Evolutionary conservation across 208 protist species (phyloP), one percentile per base, ranked within the genome.

Genomic region (Trypanosomatidae sp.): DNA sequence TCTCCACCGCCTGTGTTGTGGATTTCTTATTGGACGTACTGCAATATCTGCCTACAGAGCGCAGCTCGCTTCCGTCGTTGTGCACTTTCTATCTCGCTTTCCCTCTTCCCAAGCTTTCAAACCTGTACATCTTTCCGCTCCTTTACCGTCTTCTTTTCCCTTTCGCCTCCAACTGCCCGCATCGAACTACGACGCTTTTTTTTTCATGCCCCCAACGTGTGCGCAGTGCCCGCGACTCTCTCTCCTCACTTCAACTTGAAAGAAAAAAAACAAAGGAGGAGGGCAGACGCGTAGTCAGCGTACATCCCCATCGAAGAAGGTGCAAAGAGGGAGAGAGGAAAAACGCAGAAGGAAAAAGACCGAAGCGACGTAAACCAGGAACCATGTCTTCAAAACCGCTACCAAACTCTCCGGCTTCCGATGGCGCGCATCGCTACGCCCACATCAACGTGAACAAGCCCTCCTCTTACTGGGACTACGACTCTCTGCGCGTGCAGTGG

Each of bases 401-500:
- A n/a, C 70, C 76, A 59, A 73, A 66, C 47, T 74, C 53, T 66
- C 81, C 70, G 52, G 77, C 58, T 56, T 85, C 74, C 33, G 76
- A 87, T 25, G 84, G 83, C 44, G 74, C 76, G 69, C 92, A 96
- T 77, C 90, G 87, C 33, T 93, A 94, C 70, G 87, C 92, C n/a
- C 76, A 76, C 39, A 88, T 90, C 15, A 96, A 96, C 73, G 81
- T 91, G 52, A 88, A 91, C 55, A 90, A 92, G 81, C 97, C 97
- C 30, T 88, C 90, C 67, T 93, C 98, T 60, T 99, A 98, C 86
- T 98, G 92, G 89, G 96, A 99, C 79, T 99, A 99, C 84, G 97
- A 98, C 69, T 82, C 84, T 33, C 76, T 92, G n/a, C 82, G 83
- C 30, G 90, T 99, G 36, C 83, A 95, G 66, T 99, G 97, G 97